A percentile compares a stretch with the other conserved stretches of the same genome.
phyloP scores from a whole-genome alignment of 257 asterid genomes.

The Catharanthus roseus region DNA sequence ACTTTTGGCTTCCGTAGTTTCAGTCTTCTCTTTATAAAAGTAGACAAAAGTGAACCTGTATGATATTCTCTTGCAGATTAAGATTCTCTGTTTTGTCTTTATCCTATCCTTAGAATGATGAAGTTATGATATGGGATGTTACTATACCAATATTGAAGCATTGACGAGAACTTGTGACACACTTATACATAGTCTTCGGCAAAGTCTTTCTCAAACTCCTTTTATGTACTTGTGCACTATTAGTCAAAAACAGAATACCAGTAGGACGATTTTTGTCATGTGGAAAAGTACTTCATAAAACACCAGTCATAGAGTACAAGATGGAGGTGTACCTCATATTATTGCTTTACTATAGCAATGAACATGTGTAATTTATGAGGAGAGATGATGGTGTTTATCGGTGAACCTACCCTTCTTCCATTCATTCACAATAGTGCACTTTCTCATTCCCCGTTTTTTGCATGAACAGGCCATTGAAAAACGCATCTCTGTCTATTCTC shows the following conservation, averaged over 20 bases:
- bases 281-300: not conserved
- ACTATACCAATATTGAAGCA: not conserved
- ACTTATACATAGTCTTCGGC: not conserved
- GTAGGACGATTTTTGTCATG: not conserved
- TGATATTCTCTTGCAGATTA: not conserved
- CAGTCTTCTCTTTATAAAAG: not conserved
- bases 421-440: not conserved
- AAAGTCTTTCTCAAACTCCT: not conserved
- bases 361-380: not conserved
- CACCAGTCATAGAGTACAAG: not conserved
- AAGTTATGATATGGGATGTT: not conserved
- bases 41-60: not conserved
- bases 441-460: no score
- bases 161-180: not conserved
- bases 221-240: not conserved
- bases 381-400: not conserved
- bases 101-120: not conserved
- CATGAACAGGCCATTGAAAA: not conserved
- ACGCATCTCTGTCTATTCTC: not conserved
- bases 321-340: not conserved
- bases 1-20: not conserved
- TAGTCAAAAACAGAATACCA: not conserved
- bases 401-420: not conserved
- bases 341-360: not conserved
- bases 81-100: not conserved